Evolutionary conservation across 257 asterid genomes (phyloP).

Genomic region (Cordia subcordata): DNA sequence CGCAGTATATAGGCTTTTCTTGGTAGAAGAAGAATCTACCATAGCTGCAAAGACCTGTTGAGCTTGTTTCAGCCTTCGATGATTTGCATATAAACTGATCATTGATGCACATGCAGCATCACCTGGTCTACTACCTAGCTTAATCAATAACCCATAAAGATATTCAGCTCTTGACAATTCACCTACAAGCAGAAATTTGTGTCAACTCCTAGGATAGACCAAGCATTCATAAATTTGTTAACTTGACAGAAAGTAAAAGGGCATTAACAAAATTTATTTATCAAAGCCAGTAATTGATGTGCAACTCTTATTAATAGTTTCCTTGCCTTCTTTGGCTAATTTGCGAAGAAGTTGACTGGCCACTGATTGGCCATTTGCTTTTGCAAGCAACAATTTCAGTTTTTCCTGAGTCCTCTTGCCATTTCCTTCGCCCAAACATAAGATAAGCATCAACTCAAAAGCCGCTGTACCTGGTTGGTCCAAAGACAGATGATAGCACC

Average conservation of each 20-base stretch:
- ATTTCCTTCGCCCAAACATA: constrained; percentile 47
- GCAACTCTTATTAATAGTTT: background rate
- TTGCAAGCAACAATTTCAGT: constrained; percentile 44
- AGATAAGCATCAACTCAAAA: constrained; percentile 53
- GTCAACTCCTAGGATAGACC: constrained; percentile 6
- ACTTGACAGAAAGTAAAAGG: constrained; percentile 2
- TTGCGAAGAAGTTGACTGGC: constrained; percentile 62
- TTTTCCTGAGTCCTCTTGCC: constrained; percentile 35
- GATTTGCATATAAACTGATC: constrained; percentile 63
- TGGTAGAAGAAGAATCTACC: constrained; percentile 30
- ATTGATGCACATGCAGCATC: constrained; percentile 61
- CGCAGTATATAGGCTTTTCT: constrained; percentile 38
- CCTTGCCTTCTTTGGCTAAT: constrained; percentile 63
- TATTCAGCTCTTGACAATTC: constrained; percentile 42
- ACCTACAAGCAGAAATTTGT: constrained; percentile 43
- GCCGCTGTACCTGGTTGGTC: constrained; percentile 41
- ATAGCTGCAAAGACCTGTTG: constrained; percentile 45
- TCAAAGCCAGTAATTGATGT: too few species aligned
- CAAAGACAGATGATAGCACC: constrained; percentile 26
- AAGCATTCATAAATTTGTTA: too few species aligned
- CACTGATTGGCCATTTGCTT: constrained; percentile 47
- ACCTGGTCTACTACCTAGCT: constrained; percentile 48
- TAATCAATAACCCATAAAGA: constrained; percentile 54
- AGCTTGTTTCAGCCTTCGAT: constrained; percentile 52
- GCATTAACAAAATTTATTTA: background rate